Conservation (phyloP, 208 protist genomes). For the Leishmania arabica region DNA sequence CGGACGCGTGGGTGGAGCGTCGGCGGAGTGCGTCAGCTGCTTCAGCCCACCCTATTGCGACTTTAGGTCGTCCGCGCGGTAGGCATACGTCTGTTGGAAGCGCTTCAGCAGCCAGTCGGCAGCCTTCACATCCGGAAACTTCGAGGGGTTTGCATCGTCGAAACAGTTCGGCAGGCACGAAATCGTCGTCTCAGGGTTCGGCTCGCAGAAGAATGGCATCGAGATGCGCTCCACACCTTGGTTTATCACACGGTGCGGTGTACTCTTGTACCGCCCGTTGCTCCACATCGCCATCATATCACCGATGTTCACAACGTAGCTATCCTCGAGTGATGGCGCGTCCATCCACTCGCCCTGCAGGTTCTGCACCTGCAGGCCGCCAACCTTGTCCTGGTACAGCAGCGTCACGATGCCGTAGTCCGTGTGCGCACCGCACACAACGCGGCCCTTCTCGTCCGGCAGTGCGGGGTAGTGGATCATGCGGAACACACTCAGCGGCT, state of each 20-base stretch:
- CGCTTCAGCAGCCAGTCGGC: conserved; percentile 73
- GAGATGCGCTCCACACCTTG: conserved; percentile 70
- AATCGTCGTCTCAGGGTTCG: conserved; percentile 68
- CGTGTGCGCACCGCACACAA: conserved; percentile 71
- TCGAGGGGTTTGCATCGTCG: conserved; percentile 55
- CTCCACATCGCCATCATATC: conserved; percentile 91
- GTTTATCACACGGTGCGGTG: conserved; percentile 73
- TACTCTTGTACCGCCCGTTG: conserved; percentile 75
- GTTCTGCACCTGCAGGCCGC: conserved; percentile 67
- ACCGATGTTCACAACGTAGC: conserved; percentile 87
- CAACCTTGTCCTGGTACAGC: conserved; percentile 68
- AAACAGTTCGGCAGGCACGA: conserved; percentile 67
- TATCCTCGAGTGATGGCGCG: conserved; percentile 52
- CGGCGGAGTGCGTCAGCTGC: neutral
- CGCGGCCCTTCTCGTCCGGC: conserved; percentile 40
- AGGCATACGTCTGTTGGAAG: conserved; percentile 74
- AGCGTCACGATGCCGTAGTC: conserved; percentile 87
- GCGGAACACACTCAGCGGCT: conserved; percentile 73
- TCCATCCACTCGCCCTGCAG: conserved; percentile 67
- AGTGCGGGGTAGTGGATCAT: conserved; percentile 80
- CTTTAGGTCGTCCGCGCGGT: conserved; percentile 24
- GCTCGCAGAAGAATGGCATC: conserved; percentile 88
- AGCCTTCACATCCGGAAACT: conserved; percentile 57
- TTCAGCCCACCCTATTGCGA: neutral
- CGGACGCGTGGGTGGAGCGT: neutral